Conservation (phyloP, 2,329 filamentous ascomycete species). For the Diaporthe longicolla region DNA sequence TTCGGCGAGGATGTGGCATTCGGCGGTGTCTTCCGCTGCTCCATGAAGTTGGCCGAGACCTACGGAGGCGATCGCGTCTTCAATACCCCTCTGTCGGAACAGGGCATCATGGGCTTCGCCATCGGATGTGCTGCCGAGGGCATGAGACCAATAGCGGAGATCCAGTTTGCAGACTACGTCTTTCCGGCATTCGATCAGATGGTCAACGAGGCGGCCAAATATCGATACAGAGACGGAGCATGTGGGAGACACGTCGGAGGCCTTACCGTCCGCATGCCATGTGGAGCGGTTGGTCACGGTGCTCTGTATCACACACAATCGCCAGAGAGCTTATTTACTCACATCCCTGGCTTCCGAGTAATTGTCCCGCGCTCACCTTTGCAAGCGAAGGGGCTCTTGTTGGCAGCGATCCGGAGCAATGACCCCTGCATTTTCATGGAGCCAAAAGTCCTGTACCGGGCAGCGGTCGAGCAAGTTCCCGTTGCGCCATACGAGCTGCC, state of each 20-base stretch:
- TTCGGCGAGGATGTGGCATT: slow-evolving; percentile 99
- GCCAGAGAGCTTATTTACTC: slow-evolving; percentile 89
- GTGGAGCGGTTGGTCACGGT: slow-evolving; percentile 90
- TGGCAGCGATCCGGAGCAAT: slow-evolving; percentile 82
- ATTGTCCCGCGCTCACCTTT: slow-evolving; percentile 88
- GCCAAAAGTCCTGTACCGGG: slow-evolving; percentile 92
- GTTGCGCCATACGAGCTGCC: slow-evolving; percentile 85
- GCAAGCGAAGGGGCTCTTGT: slow-evolving; percentile 89
- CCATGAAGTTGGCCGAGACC: slow-evolving; percentile 75
- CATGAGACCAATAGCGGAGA: slow-evolving; percentile 77
- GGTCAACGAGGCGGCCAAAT: slow-evolving; percentile 83
- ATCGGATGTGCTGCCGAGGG: slow-evolving; percentile 77
- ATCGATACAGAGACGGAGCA: slow-evolving; percentile 79
- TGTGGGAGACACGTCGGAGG: slow-evolving; percentile 77
- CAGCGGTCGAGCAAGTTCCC: slow-evolving; percentile 92
- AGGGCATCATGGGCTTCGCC: slow-evolving; percentile 78
- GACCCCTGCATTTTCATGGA: slow-evolving; percentile 96
- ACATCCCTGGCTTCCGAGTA: slow-evolving; percentile 87
- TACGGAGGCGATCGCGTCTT: slow-evolving; percentile 79
- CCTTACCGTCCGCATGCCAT: slow-evolving; percentile 90
- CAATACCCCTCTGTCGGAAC: slow-evolving; percentile 79
- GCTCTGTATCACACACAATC: slow-evolving; percentile 91
- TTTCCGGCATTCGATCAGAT: slow-evolving; percentile 84
- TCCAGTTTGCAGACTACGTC: slow-evolving; percentile 85
- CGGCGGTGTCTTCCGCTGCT: slow-evolving; percentile 78